Evolutionary conservation across 1,139 yeast species (phyloP).

Genomic region (Arxiozyma telluris): DNA sequence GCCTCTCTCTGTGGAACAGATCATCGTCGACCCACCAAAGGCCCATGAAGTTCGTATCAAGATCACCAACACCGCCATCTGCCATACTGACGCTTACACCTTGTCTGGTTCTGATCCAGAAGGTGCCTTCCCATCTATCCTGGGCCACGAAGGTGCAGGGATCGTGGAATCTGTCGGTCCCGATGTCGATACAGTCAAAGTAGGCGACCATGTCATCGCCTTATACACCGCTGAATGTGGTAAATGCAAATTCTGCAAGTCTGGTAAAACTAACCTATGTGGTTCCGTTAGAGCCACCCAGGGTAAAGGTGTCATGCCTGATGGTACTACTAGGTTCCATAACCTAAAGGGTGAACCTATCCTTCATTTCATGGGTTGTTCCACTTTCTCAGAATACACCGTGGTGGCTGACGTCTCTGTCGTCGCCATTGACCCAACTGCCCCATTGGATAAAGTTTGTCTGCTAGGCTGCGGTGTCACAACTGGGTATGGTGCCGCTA

Average conservation of each 20-base stretch:
- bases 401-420: slow-evolving; percentile 98
- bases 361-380: slow-evolving; percentile 94
- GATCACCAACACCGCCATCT: slow-evolving; percentile 81
- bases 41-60: slow-evolving; percentile 97
- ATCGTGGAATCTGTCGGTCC: slow-evolving; percentile 88
- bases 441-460: slow-evolving; percentile 81
- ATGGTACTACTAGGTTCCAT: slow-evolving; percentile 80
- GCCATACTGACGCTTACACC: slow-evolving; percentile 98
- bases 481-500: slow-evolving; percentile 97
- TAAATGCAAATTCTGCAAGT: slow-evolving; percentile 88
- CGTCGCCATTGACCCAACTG: slow-evolving; percentile 79
- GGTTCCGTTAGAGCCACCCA: slow-evolving; percentile 85
- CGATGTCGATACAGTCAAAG: slow-evolving; percentile 78
- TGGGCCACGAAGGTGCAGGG: slow-evolving; percentile 98
- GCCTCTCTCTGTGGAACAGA: slow-evolving; percentile 76
- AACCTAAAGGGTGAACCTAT: slow-evolving; percentile 73
- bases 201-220: slow-evolving; percentile 86
- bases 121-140: slow-evolving; percentile 84
- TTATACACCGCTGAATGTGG: slow-evolving; percentile 94
- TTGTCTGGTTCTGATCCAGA: slow-evolving; percentile 92
- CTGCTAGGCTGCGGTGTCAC: slow-evolving; percentile 97
- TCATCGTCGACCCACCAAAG: slow-evolving; percentile 86
- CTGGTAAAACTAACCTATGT: slow-evolving; percentile 94
- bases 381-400: slow-evolving; percentile 93
- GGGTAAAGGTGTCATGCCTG: slow-evolving; percentile 91